Percentiles rank a stretch among this genome's conserved stretches.
phyloP scores from a whole-genome alignment of 2,329 filamentous ascomycete genomes.

The Conoideocrella luteorostrata region DNA sequence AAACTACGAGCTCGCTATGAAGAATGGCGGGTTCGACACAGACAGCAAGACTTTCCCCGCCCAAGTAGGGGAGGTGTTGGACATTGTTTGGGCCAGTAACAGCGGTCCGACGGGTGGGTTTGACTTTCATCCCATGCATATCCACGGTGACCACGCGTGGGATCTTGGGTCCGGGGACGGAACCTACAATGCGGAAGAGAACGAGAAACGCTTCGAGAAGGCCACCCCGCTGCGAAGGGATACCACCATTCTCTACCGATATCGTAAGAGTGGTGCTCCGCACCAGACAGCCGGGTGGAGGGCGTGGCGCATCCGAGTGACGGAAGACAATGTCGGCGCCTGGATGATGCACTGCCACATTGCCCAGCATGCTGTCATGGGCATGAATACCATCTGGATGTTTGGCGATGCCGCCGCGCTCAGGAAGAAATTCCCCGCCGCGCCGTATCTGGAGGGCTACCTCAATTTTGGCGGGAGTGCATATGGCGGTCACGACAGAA shows the following conservation, averaged over 20 bases:
- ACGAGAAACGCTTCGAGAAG: slow-evolving; percentile 30
- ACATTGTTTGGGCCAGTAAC: slow-evolving; percentile 43
- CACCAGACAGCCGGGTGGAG: slow-evolving; percentile 48
- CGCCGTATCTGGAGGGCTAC: slow-evolving; percentile 31
- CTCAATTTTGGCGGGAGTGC: slow-evolving; percentile 36
- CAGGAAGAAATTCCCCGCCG: slow-evolving; percentile 11
- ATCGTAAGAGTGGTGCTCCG: slow-evolving; percentile 32
- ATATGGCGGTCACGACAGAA: slow-evolving; percentile 29
- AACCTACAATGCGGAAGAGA: slow-evolving; percentile 41
- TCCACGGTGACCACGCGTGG: slow-evolving; percentile 47
- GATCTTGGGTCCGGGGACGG: slow-evolving; percentile 49
- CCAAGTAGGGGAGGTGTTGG: slow-evolving; percentile 47
- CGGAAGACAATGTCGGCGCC: slow-evolving; percentile 35
- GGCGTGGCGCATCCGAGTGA: slow-evolving; percentile 47
- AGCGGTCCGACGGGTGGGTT: slow-evolving; percentile 23
- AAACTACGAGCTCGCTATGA: slow-evolving; percentile 41
- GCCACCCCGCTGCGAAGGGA: slow-evolving; percentile 35
- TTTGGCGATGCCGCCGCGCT: slow-evolving; percentile 17
- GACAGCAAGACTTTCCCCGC: slow-evolving; percentile 42
- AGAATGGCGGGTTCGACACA: slow-evolving; percentile 50
- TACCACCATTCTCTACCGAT: slow-evolving; percentile 50
- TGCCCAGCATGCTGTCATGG: slow-evolving; percentile 51
- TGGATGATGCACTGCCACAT: slow-evolving; percentile 60
- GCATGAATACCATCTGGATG: slow-evolving; percentile 21
- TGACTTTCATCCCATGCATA: slow-evolving; percentile 44